phyloP scores from a whole-genome alignment of 208 protist species.

The Wallacemonas collosoma region DNA sequence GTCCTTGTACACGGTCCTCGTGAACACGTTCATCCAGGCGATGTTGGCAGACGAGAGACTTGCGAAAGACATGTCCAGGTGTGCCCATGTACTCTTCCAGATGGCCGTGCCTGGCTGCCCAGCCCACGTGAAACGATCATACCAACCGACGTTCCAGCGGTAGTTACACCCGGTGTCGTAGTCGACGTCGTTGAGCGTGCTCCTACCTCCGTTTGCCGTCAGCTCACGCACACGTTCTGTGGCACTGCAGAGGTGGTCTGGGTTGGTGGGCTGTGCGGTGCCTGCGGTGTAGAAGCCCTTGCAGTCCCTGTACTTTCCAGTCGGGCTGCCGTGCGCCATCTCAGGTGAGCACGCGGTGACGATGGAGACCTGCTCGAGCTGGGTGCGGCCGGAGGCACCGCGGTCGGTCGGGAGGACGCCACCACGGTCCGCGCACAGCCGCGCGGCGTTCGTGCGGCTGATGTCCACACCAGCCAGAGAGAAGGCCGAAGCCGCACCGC shows the following conservation, averaged over 20 bases:
- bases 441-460: conserved; percentile 3
- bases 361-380: conserved; percentile 14
- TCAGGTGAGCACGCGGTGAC: conserved; percentile 7
- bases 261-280: conserved; percentile 25
- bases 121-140: conserved; percentile 37
- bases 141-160: conserved; percentile 54
- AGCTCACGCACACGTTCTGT: conserved; percentile 11
- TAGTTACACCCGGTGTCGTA: conserved; percentile 36
- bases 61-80: conserved; percentile 8
- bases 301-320: not conserved
- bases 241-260: conserved; percentile 17
- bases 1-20: not conserved
- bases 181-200: conserved; percentile 8
- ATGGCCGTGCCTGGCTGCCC: conserved; percentile 47
- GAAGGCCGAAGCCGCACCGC: conserved; percentile 2
- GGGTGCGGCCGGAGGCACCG: not conserved
- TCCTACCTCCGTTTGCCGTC: conserved; percentile 1
- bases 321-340: conserved; percentile 2
- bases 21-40: not conserved
- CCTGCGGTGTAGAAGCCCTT: conserved; percentile 31
- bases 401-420: conserved; percentile 13
- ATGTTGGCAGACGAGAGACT: not conserved
- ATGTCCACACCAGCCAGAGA: not conserved
- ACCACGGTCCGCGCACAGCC: conserved; percentile 13
- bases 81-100: conserved; percentile 33